Base-by-base conservation (phyloP, 306 rosid species). In the Quercus dentata region DNA sequence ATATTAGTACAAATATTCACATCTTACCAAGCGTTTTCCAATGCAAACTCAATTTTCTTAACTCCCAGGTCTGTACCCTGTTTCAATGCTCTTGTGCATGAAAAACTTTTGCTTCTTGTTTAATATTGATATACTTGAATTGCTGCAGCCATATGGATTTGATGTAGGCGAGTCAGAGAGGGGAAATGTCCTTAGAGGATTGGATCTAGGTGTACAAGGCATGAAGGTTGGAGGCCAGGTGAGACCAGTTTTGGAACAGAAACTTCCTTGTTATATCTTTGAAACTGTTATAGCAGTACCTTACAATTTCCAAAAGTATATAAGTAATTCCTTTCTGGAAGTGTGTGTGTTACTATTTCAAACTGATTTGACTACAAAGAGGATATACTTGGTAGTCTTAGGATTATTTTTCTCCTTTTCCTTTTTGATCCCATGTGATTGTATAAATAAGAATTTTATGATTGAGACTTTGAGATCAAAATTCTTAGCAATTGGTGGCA, bases 221-320 rank as follows among this genome's bases (percentile, higher is more conserved):
- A 92, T 94, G 97, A 85, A 88, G 67, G 90, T 94, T 8, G 99
- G 99, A 81, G 99, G 99, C 74, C 99, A 94, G 97, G 97, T 90
- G 67, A 87, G 91, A 85, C 54, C 59, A 56, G 17, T 82, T 68
- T 76, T 25, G 75, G 6, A 56, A 31, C 30, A 63, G 27, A 78
- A 69, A 17, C 76, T 63, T 74, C 38, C 61, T 74, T 56, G 4
- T 67, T 71, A 56, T 78, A 54, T 56, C 69, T 62, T 73, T 28
- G 70, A 23, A 76, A 58, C 10, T 81, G 17, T 67, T 69, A 73
- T 31, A 54, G 31, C 30, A 76, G 51, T 13, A 56, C 52, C 49
- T 71, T 55, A 23, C 55, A 56, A 63, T 76, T 28, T 63, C 5
- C 59, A 74, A 5, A 78, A 71, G 63, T 38, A 70, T 21, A 68